Evolutionary conservation across 1,284 basidiomycete genomes (phyloP).

Genomic region (Tilletia setariae): DNA sequence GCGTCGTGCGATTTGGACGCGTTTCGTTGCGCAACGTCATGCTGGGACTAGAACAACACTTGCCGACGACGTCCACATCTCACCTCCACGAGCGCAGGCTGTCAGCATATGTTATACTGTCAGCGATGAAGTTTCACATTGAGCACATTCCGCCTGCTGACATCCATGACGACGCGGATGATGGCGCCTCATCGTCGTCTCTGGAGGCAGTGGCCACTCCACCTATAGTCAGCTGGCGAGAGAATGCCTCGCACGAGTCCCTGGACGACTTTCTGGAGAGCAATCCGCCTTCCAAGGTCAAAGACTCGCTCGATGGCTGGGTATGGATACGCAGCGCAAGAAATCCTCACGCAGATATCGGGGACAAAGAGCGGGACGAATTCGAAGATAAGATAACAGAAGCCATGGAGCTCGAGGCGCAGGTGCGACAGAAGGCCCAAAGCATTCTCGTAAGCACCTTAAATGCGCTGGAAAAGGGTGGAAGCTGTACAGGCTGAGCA

Average conservation of each 20-base stretch:
- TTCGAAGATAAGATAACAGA: not conserved
- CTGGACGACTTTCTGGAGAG: not conserved
- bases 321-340: conserved; percentile 1
- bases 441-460: not conserved
- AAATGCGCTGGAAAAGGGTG: no score
- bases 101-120: not conserved
- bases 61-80: not conserved
- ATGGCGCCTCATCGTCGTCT: not conserved
- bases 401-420: not conserved
- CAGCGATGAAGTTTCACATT: not conserved
- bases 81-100: no score
- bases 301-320: not conserved
- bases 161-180: not conserved
- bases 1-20: not conserved
- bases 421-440: not conserved
- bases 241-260: not conserved
- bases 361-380: not conserved
- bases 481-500: no score
- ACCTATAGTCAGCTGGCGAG: not conserved
- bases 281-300: not conserved
- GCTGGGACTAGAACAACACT: conserved; percentile 1
- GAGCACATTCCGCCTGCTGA: not conserved
- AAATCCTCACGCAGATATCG: not conserved
- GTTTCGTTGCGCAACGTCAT: not conserved
- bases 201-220: no score